phyloP scores from a whole-genome alignment of 1,139 yeast genomes.

The Hansenula lynferdii region DNA sequence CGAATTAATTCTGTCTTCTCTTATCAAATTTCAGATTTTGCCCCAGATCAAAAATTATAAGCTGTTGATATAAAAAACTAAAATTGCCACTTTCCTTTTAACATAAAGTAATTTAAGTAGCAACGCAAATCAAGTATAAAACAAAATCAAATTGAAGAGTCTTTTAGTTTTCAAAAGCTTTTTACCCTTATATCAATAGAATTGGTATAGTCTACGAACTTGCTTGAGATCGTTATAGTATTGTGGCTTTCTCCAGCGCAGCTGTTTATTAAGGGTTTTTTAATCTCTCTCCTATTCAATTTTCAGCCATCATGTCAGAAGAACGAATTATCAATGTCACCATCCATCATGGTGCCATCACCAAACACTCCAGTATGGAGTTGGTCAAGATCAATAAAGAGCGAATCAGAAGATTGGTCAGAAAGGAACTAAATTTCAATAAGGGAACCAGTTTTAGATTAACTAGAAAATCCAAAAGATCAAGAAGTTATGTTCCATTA shows the following conservation, averaged over 20 bases:
- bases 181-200: no score
- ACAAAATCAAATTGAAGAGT: no score
- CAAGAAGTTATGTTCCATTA: constrained; percentile 37
- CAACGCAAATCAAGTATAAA: neutral
- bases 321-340: neutral
- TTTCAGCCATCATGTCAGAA: no score
- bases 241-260: no score
- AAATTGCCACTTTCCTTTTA: neutral
- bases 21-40: neutral
- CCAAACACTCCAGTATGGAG: neutral
- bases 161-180: no score
- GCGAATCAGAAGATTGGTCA: neutral
- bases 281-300: no score
- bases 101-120: neutral
- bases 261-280: no score
- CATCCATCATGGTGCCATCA: neutral
- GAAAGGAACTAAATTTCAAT: neutral
- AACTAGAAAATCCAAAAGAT: constrained; percentile 39
- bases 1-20: neutral
- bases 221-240: no score
- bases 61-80: no score
- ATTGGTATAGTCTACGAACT: no score
- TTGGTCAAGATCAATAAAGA: neutral
- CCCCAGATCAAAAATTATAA: neutral
- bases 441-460: constrained; percentile 3